phyloP scores from a whole-genome alignment of 2,329 filamentous ascomycete genomes.

The Fusarium sp. region DNA sequence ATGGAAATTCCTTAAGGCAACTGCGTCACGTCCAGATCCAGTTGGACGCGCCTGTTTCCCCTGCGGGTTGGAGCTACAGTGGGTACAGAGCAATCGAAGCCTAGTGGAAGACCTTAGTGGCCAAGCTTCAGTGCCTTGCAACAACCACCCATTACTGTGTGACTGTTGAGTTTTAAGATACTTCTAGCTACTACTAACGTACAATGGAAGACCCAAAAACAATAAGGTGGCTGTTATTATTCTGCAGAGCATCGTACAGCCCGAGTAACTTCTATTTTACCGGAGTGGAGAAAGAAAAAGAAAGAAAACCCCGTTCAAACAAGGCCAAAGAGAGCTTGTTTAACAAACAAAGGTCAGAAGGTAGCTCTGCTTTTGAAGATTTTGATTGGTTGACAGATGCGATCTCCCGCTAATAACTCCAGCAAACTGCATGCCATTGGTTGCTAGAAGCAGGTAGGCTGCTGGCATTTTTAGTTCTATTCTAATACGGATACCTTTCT shows the following conservation, averaged over 20 bases:
- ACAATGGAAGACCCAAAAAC: not conserved
- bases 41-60: conserved; percentile 46
- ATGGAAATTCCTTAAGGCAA: conserved; percentile 45
- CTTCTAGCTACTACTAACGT: too few relatives aligned
- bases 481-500: not conserved
- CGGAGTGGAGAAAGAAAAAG: not conserved
- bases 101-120: not conserved
- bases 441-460: not conserved
- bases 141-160: not conserved
- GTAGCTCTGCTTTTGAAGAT: not conserved
- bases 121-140: conserved; percentile 11
- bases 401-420: conserved; percentile 1
- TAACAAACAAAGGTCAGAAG: not conserved
- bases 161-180: too few relatives aligned
- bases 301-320: not conserved
- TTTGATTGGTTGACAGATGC: conserved; percentile 9
- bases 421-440: conserved; percentile 8
- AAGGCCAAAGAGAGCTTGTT: not conserved
- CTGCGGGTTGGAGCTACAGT: conserved; percentile 34
- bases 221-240: not conserved
- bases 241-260: not conserved
- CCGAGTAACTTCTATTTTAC: not conserved
- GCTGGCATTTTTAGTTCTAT: not conserved
- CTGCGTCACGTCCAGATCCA: conserved; percentile 52
- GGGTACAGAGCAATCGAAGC: conserved; percentile 17